Evolutionary conservation across 2,329 filamentous ascomycete genomes (phyloP).

Genomic region (Cladosporium sp.): DNA sequence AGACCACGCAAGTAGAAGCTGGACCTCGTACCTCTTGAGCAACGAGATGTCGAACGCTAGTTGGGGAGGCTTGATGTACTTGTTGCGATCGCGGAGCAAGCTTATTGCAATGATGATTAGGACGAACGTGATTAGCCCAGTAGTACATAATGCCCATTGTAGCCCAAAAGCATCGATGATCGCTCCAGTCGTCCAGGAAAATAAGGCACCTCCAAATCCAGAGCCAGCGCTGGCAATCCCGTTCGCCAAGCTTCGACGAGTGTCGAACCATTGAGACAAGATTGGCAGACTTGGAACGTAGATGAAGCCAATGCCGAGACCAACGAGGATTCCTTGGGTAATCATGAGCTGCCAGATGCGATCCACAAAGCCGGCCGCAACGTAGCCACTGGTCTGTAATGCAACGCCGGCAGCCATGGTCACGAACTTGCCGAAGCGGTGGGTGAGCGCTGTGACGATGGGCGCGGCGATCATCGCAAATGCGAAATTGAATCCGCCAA

Average conservation of each 20-base stretch:
- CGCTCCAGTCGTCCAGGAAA: constrained; percentile 30
- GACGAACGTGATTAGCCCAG: constrained; percentile 28
- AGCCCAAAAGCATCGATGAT: constrained; percentile 34
- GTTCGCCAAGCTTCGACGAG: constrained; percentile 36
- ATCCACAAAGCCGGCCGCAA: constrained; percentile 32
- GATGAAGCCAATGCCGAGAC: constrained; percentile 37
- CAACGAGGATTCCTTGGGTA: constrained; percentile 38
- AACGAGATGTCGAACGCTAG: constrained; percentile 33
- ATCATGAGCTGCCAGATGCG: constrained; percentile 37
- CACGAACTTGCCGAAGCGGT: constrained; percentile 23
- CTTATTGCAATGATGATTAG: constrained; percentile 28
- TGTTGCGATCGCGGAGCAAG: constrained; percentile 32
- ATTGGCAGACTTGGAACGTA: constrained; percentile 36
- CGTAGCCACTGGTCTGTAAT: constrained; percentile 29
- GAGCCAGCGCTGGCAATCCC: constrained; percentile 37
- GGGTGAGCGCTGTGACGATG: constrained; percentile 27
- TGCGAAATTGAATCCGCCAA: constrained; percentile 37
- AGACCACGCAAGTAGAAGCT: constrained; percentile 37
- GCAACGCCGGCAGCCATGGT: constrained; percentile 31
- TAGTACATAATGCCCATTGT: constrained; percentile 40
- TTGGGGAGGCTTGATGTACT: constrained; percentile 31
- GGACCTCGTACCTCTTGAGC: constrained; percentile 28
- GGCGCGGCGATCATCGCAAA: constrained; percentile 34
- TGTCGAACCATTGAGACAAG: constrained; percentile 40
- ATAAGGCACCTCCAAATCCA: constrained; percentile 37